Percentiles rank a stretch among this genome's conserved stretches.
phyloP scores from a whole-genome alignment of 2,329 filamentous ascomycete genomes.

The Cladorrhinum sp. region DNA sequence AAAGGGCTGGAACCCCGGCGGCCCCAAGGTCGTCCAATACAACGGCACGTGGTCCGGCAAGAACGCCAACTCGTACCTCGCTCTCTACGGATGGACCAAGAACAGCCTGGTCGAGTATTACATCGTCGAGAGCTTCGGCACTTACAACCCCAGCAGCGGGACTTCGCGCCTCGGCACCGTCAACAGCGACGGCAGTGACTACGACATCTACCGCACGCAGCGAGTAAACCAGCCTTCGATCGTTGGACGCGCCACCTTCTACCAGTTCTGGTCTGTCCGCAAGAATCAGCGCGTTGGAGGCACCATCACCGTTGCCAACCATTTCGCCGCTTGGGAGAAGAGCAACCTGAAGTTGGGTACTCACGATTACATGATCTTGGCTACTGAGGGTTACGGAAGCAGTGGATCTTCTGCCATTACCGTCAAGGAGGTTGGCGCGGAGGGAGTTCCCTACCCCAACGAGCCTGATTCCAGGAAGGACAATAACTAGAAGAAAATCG shows the following conservation, averaged over 20 bases:
- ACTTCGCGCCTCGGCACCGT: constrained; percentile 47
- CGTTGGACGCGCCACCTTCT: constrained; percentile 45
- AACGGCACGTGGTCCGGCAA: constrained; percentile 31
- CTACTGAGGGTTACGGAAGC: constrained; percentile 45
- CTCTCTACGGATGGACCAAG: constrained; percentile 53
- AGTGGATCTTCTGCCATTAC: constrained; percentile 16
- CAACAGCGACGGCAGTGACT: constrained; percentile 49
- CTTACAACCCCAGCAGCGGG: constrained; percentile 45
- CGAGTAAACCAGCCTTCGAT: constrained; percentile 46
- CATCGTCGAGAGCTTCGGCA: constrained; percentile 31
- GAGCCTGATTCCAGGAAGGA: constrained; percentile 18
- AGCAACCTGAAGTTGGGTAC: constrained; percentile 44
- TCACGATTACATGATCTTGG: constrained; percentile 52
- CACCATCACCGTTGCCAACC: constrained; percentile 47
- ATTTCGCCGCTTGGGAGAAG: constrained; percentile 51
- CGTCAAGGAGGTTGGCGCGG: constrained; percentile 13
- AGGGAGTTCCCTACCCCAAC: constrained; percentile 14
- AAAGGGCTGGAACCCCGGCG: constrained; percentile 56
- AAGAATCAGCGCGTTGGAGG: constrained; percentile 44
- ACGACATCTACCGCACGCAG: constrained; percentile 49
- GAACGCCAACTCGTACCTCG: constrained; percentile 28
- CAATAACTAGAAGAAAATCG: too few species aligned
- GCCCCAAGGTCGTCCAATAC: constrained; percentile 27
- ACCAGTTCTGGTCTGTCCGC: constrained; percentile 52
- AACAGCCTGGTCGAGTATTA: constrained; percentile 51